phyloP scores from a whole-genome alignment of 2,329 filamentous ascomycete genomes.

The Hypoxylon rubiginosum region DNA sequence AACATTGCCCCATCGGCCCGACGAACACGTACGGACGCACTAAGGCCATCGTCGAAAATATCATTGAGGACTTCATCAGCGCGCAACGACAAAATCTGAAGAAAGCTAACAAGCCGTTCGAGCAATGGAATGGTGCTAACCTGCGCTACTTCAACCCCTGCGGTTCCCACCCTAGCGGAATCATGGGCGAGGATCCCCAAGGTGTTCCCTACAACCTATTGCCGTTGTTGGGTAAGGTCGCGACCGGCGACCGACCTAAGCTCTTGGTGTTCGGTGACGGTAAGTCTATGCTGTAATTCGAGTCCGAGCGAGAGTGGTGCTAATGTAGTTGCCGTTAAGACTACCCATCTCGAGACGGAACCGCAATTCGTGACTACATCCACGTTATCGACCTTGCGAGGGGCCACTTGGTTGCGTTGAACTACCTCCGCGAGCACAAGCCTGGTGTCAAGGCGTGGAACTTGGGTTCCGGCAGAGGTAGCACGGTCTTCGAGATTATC shows the following conservation, averaged over 20 bases:
- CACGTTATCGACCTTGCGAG: conserved; percentile 91
- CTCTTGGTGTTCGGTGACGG: conserved; percentile 94
- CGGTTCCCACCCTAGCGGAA: conserved; percentile 91
- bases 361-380: conserved; percentile 97
- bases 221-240: conserved; percentile 93
- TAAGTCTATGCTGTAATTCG: conserved; percentile 58
- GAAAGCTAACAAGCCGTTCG: conserved; percentile 81
- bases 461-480: conserved; percentile 91
- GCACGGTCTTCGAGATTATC: conserved; percentile 97
- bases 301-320: background rate
- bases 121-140: conserved; percentile 93
- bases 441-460: conserved; percentile 98
- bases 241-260: conserved; percentile 94
- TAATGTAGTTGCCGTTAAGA: conserved; percentile 65
- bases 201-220: conserved; percentile 96
- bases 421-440: conserved; percentile 85
- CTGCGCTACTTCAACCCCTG: conserved; percentile 98
- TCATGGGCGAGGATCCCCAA: conserved; percentile 98
- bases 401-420: conserved; percentile 89
- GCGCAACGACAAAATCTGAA: conserved; percentile 85
- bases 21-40: conserved; percentile 99
- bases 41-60: conserved; percentile 90
- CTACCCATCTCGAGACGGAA: conserved; percentile 91
- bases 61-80: conserved; percentile 92
- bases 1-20: conserved; percentile 93